Evolutionary conservation across 345 rosid species (phyloP).

Genomic region (Dipteronia dyeriana): DNA sequence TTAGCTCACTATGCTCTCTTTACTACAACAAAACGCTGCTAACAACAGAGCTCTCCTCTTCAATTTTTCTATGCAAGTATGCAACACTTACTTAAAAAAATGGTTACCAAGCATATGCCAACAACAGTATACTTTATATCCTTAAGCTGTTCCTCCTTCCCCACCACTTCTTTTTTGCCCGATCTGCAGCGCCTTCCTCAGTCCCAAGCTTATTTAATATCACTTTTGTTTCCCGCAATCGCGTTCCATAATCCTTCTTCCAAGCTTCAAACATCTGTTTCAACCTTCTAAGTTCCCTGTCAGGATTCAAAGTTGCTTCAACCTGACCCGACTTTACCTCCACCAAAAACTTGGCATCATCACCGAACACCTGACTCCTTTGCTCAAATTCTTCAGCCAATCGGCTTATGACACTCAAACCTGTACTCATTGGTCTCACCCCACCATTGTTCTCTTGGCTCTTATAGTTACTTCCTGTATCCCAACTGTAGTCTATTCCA

Average conservation of each 20-base stretch:
- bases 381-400: conserved; percentile 95
- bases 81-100: neutral
- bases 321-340: conserved; percentile 98
- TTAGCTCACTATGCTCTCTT: neutral
- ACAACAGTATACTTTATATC: conserved; percentile 37
- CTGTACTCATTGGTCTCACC: conserved; percentile 75
- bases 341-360: conserved; percentile 92
- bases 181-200: conserved; percentile 73
- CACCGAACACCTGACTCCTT: conserved; percentile 94
- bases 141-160: conserved; percentile 91
- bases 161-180: conserved; percentile 92
- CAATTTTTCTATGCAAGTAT: conserved; percentile 9
- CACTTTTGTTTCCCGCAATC: conserved; percentile 86
- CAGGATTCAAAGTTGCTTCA: conserved; percentile 91
- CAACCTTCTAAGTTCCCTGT: conserved; percentile 78
- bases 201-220: conserved; percentile 81
- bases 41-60: neutral
- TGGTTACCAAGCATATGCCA: neutral
- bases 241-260: conserved; percentile 89
- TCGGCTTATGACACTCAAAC: conserved; percentile 81
- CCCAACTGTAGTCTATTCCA: conserved; percentile 64
- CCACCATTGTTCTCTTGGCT: conserved; percentile 67
- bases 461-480: conserved; percentile 55
- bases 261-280: conserved; percentile 96
- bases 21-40: conserved; percentile 1